phyloP scores from a whole-genome alignment of 768 basidiomycete genomes.

The Leccinum ochraceum region DNA sequence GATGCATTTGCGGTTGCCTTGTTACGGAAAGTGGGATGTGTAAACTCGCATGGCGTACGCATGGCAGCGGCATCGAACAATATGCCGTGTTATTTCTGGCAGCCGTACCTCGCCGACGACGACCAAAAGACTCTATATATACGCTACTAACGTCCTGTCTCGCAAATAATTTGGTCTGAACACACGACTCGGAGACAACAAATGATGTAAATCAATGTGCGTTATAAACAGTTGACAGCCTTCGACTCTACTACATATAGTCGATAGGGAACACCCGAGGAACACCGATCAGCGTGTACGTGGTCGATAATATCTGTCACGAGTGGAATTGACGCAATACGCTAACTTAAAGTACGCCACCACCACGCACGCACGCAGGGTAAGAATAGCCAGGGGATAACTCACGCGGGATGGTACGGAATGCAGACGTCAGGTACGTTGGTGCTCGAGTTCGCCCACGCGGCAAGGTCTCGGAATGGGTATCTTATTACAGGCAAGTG shows the following conservation, averaged over 20 bases:
- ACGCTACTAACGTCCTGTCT: neutral
- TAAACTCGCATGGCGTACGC: neutral
- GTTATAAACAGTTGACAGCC: neutral
- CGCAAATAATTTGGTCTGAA: neutral
- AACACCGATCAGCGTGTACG: neutral
- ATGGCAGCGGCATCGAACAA: neutral
- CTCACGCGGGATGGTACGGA: constrained; percentile 8
- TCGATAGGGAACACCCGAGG: neutral
- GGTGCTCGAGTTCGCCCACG: neutral
- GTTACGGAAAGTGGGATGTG: neutral
- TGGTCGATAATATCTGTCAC: neutral
- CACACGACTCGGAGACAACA: neutral
- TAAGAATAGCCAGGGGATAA: constrained; percentile 1
- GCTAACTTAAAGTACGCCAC: neutral
- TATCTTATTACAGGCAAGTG: neutral
- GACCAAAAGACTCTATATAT: neutral
- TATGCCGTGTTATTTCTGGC: neutral
- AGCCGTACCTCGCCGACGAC: neutral
- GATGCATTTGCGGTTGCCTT: neutral
- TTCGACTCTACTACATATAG: neutral
- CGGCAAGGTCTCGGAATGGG: neutral
- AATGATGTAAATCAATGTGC: neutral
- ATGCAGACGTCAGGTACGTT: neutral
- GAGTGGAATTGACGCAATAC: neutral
- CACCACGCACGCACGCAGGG: neutral